phyloP scores from a whole-genome alignment of 305 asterid species.

The Fraxinus albicans region DNA sequence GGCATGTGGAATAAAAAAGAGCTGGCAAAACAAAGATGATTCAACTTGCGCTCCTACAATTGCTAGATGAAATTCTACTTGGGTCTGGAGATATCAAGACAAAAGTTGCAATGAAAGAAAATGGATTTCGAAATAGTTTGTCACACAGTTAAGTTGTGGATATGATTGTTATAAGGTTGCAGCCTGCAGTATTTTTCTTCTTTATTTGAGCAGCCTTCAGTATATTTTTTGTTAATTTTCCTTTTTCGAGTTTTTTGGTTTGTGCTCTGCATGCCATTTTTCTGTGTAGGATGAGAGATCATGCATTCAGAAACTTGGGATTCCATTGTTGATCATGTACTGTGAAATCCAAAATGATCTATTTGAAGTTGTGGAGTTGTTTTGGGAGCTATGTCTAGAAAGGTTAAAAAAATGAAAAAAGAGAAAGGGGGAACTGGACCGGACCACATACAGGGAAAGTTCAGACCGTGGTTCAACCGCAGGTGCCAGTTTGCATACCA shows the following conservation, averaged over 20 bases:
- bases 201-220: slow-evolving; percentile 12
- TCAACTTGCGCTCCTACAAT: slow-evolving; percentile 41
- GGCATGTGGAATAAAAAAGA: slow-evolving; percentile 55
- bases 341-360: not conserved
- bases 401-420: no score
- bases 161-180: not conserved
- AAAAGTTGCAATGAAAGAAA: not conserved
- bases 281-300: not conserved
- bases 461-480: not conserved
- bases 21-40: slow-evolving; percentile 66
- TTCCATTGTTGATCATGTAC: not conserved
- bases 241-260: not conserved
- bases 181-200: not conserved
- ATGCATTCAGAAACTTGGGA: not conserved
- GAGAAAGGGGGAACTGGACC: not conserved
- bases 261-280: not conserved
- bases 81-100: not conserved
- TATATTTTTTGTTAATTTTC: not conserved
- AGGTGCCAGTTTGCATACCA: no score
- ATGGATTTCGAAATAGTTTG: not conserved
- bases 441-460: not conserved
- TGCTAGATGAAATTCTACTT: slow-evolving; percentile 43
- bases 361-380: not conserved
- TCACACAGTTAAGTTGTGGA: not conserved
- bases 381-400: not conserved